A percentile compares a stretch with the other conserved stretches of the same genome.
Conservation (phyloP, 2,329 filamentous ascomycete species). For the Fusarium sp. region DNA sequence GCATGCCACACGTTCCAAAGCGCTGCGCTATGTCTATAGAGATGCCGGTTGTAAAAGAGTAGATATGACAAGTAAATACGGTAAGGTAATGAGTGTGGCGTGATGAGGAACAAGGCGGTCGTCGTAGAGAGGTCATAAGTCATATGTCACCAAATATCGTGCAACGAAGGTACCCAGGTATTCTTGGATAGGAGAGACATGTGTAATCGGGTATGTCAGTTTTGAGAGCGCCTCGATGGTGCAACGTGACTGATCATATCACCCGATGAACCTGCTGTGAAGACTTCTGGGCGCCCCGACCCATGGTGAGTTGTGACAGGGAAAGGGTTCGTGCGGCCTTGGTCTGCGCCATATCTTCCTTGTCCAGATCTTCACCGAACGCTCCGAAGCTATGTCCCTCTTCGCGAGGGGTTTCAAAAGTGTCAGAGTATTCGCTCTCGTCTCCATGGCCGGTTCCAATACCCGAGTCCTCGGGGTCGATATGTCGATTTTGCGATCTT, state of each 20-base stretch:
- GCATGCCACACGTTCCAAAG: neutral
- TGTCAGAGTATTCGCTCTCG: constrained; percentile 57
- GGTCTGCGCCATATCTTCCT: constrained; percentile 53
- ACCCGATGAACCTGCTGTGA: constrained; percentile 39
- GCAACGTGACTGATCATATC: constrained; percentile 29
- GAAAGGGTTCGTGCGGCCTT: constrained; percentile 72
- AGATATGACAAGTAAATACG: constrained; percentile 14
- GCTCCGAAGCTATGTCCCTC: constrained; percentile 53
- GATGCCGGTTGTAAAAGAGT: neutral
- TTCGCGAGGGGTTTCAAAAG: constrained; percentile 63
- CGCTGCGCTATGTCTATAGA: neutral
- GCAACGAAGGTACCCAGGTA: constrained; percentile 10
- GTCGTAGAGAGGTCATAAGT: constrained; percentile 31
- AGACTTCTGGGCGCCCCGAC: constrained; percentile 28
- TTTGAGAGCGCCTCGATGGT: neutral
- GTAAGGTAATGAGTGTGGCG: constrained; percentile 19
- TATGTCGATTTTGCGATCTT: constrained; percentile 27
- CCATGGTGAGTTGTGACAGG: constrained; percentile 67
- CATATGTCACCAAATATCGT: constrained; percentile 24
- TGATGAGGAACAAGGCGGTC: neutral
- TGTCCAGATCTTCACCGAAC: constrained; percentile 55
- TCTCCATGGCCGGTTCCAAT: constrained; percentile 50
- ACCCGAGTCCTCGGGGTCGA: constrained; percentile 50
- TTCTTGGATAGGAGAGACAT: neutral
- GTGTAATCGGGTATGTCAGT: neutral